A percentile compares a stretch with the other conserved stretches of the same genome.
Evolutionary conservation across 139 green algal species (phyloP).

Genomic region (Raphidocelis subcapitata): DNA sequence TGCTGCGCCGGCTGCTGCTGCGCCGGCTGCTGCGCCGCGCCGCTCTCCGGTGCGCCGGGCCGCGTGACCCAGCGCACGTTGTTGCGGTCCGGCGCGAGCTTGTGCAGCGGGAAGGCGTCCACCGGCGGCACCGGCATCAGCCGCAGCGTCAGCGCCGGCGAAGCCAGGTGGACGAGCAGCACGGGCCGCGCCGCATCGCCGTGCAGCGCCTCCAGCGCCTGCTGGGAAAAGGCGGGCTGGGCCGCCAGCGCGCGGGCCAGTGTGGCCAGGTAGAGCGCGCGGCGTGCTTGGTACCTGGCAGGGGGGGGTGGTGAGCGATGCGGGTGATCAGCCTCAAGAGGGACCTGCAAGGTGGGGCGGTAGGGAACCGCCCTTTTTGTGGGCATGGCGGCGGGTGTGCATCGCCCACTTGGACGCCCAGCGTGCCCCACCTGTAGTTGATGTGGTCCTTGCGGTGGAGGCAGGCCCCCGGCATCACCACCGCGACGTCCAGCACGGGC

Average conservation of each 20-base stretch:
- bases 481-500: conserved; percentile 57
- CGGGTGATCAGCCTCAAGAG: no score
- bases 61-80: conserved; percentile 37
- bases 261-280: conserved; percentile 59
- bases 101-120: conserved; percentile 44
- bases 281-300: conserved; percentile 64
- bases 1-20: conserved; percentile 24
- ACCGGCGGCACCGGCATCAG: conserved; percentile 32
- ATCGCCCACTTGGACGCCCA: no score
- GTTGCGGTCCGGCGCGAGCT: conserved; percentile 56
- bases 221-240: conserved; percentile 21
- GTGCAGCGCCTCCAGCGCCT: conserved; percentile 36
- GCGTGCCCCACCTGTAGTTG: conserved; percentile 57
- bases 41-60: neutral
- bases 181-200: conserved; percentile 52
- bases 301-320: no score
- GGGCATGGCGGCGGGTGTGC: no score
- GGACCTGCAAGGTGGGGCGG: no score
- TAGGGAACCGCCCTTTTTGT: no score
- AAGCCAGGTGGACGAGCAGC: conserved; percentile 40
- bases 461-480: conserved; percentile 63
- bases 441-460: conserved; percentile 72
- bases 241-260: conserved; percentile 35
- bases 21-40: neutral
- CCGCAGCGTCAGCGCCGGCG: conserved; percentile 28